Evolutionary conservation across 768 basidiomycete species (phyloP), one percentile per base, ranked within the genome.

Genomic region (Leucocoprinus sp.): DNA sequence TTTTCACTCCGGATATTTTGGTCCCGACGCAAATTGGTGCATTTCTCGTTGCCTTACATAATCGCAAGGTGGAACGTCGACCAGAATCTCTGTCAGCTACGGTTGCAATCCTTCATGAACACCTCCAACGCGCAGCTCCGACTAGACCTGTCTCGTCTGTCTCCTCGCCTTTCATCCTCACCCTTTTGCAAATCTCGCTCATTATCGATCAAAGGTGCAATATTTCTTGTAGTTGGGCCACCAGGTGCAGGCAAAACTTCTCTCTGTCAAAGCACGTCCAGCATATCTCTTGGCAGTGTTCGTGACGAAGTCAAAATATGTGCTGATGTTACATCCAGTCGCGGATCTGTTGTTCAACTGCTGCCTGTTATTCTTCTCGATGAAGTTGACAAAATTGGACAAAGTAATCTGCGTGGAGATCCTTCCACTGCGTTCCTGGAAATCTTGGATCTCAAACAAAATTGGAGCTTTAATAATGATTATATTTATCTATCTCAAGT

Each of bases 401-500:
- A 84, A 45, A 84, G 76, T 54, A 91, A 86, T 56, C 86, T 87
- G 66, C 92, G 93, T 54, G 93, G 93, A 0, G 92, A 95, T 60
- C 93, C 93, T 11, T 80, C 78, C 2, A 93, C 93, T 29, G 93
- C 93, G 0, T 62, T 97, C 49, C 65, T 97, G 3, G 93, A 97
- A 56, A 91, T 93, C 0, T 71, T 97, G 42, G 93, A 96, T 59
- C 93, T 93, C 0, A 93, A 96, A 59, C 91, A 95, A 62, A 93
- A 93, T 51, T 76, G 85, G 57, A 72, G 78, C 0, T 89, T 89
- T 57, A 86, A 84, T 93, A 90, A 92, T 50, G 81, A 88, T 7
- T 89, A 89, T 1, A 76, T 93, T 42, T 89, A 93, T 54, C 74
- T 95, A 40, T 85, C 83, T 44, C 89, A 88, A 57, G 80, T 93